Percentiles rank a stretch among this genome's conserved stretches.
phyloP scores from a whole-genome alignment of 805 yeast species.

The Ogataea trehaloabstinens region DNA sequence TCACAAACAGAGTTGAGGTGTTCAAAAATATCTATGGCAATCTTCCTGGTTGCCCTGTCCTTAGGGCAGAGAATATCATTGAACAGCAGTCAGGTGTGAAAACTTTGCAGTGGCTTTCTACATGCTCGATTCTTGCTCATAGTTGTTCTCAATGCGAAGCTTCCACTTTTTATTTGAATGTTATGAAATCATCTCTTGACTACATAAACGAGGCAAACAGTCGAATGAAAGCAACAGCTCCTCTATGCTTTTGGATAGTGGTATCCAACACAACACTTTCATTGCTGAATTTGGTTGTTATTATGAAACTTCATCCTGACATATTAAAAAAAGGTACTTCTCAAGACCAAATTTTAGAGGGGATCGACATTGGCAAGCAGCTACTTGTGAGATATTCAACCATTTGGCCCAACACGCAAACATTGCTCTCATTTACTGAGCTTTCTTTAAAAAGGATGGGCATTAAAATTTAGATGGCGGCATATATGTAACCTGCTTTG shows the following conservation, averaged over 20 bases:
- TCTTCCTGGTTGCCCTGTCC: background rate
- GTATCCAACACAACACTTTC: slow-evolving; percentile 7
- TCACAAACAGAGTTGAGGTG: slow-evolving; percentile 6
- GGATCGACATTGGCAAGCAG: slow-evolving; percentile 5
- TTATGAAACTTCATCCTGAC: background rate
- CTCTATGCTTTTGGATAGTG: slow-evolving; percentile 9
- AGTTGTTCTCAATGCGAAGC: slow-evolving; percentile 10
- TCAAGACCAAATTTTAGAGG: slow-evolving; percentile 1
- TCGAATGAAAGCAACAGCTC: background rate
- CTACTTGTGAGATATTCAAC: slow-evolving; percentile 7
- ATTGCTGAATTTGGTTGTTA: slow-evolving; percentile 6
- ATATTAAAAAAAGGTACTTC: background rate
- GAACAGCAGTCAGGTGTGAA: too few species aligned
- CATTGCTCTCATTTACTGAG: slow-evolving; percentile 3
- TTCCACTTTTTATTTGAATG: background rate
- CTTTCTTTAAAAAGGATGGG: slow-evolving; percentile 1
- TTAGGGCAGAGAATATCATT: background rate
- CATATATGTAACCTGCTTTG: too few species aligned
- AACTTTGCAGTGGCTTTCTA: background rate
- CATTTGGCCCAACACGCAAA: slow-evolving; percentile 2
- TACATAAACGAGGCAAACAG: background rate
- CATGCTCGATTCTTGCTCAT: slow-evolving; percentile 16
- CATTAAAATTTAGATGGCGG: too few species aligned
- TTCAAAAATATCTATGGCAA: slow-evolving; percentile 2
- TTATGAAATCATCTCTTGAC: slow-evolving; percentile 5